Percentiles rank a stretch among this genome's conserved stretches.
Evolutionary conservation across 108 stramenopile species (phyloP).

Genomic region (Cylindrotheca fusiformis): DNA sequence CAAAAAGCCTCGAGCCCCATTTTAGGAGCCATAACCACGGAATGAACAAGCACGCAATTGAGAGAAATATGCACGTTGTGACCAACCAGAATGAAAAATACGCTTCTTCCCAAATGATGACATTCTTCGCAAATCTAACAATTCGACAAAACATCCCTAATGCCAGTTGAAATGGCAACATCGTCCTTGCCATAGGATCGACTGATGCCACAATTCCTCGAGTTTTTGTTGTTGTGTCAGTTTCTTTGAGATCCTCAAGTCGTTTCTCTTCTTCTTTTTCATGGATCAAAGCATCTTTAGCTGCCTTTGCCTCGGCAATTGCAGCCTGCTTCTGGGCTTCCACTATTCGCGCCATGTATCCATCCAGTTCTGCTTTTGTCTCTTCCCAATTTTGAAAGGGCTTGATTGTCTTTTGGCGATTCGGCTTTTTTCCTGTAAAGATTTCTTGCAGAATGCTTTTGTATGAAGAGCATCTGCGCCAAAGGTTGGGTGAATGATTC

Average conservation of each 20-base stretch:
- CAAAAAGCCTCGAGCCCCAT: slow-evolving; percentile 62
- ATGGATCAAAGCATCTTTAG: not conserved
- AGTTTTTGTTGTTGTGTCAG: slow-evolving; percentile 53
- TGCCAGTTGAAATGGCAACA: slow-evolving; percentile 61
- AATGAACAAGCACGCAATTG: slow-evolving; percentile 54
- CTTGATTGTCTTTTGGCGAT: slow-evolving; percentile 32
- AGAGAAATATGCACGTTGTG: slow-evolving; percentile 40
- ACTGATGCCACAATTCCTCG: slow-evolving; percentile 35
- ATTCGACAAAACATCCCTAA: slow-evolving; percentile 42
- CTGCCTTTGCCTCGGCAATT: slow-evolving; percentile 7
- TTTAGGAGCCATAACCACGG: slow-evolving; percentile 63
- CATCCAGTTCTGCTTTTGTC: slow-evolving; percentile 27
- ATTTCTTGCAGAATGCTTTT: slow-evolving; percentile 38
- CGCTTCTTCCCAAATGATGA: slow-evolving; percentile 76
- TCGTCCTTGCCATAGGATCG: slow-evolving; percentile 44
- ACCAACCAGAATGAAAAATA: slow-evolving; percentile 67
- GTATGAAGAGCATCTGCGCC: slow-evolving; percentile 50
- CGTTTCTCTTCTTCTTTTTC: slow-evolving; percentile 36
- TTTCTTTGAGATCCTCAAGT: slow-evolving; percentile 53
- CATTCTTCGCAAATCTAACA: slow-evolving; percentile 57
- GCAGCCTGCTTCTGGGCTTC: slow-evolving; percentile 35
- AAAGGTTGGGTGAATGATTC: slow-evolving; percentile 43
- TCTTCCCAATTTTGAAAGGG: slow-evolving; percentile 46
- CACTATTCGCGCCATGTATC: slow-evolving; percentile 53
- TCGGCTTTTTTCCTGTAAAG: slow-evolving; percentile 32